These are phyloP conservation scores for Colletotrichum sp. DNA, from an alignment of 2,329 filamentous ascomycete species.

Conservation along the genomic window DNA sequence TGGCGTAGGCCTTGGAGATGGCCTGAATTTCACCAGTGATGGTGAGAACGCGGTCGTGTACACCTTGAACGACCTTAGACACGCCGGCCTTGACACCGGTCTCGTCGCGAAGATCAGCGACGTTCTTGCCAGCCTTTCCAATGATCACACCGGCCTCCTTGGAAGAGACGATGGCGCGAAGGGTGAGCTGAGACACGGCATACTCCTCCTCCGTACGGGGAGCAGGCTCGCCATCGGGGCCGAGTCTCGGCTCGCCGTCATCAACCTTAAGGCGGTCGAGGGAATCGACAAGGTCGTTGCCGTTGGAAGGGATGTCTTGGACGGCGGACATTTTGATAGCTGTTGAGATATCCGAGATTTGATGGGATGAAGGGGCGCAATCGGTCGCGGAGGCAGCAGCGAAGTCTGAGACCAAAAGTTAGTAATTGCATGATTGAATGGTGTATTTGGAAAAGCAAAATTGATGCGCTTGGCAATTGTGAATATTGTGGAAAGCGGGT, in stretches of 20 bases:
- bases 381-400: neutral
- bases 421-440: neutral
- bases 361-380: neutral
- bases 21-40: conserved; percentile 90
- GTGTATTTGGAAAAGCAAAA: neutral
- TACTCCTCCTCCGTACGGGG: conserved; percentile 98
- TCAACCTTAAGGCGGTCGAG: conserved; percentile 72
- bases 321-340: conserved; percentile 61
- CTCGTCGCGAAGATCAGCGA: conserved; percentile 94
- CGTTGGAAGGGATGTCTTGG: conserved; percentile 66
- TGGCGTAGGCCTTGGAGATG: conserved; percentile 89
- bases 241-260: conserved; percentile 65
- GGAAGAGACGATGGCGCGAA: conserved; percentile 97
- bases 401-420: neutral
- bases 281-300: conserved; percentile 64
- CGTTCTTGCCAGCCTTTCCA: conserved; percentile 98
- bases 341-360: conserved; percentile 13
- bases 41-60: conserved; percentile 95
- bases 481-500: neutral
- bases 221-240: conserved; percentile 76
- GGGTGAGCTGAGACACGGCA: conserved; percentile 86
- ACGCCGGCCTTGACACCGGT: conserved; percentile 98
- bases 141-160: conserved; percentile 99
- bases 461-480: neutral
- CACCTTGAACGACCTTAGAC: conserved; percentile 97